Conservation (phyloP, 306 rosid genomes). For the Canavalia gladiata region DNA sequence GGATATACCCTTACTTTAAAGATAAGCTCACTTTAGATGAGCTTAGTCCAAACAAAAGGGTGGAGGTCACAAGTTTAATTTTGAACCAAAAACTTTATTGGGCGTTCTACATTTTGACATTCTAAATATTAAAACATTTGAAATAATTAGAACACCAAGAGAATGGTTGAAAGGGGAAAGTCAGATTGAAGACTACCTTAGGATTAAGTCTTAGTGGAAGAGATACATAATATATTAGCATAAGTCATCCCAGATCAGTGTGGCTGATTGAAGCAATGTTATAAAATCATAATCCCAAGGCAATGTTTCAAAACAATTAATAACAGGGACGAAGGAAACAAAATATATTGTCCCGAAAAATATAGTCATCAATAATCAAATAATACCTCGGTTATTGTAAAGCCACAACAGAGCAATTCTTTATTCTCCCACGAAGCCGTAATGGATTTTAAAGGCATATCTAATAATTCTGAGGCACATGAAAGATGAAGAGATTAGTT, state of each 20-base stretch:
- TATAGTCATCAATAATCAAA: slow-evolving; percentile 23
- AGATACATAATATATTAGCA: background rate
- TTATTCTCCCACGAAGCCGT: slow-evolving; percentile 88
- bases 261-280: background rate
- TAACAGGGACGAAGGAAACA: background rate
- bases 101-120: slow-evolving; percentile 1
- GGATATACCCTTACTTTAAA: background rate
- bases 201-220: slow-evolving; percentile 13
- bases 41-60: background rate
- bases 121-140: background rate
- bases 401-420: slow-evolving; percentile 66
- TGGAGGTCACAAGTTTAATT: background rate
- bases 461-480: slow-evolving; percentile 73
- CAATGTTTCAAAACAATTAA: slow-evolving; percentile 18
- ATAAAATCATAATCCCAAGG: slow-evolving; percentile 24
- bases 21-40: background rate
- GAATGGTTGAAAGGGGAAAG: background rate
- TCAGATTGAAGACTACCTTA: background rate
- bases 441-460: slow-evolving; percentile 86
- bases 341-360: slow-evolving; percentile 6
- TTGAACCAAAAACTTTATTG: background rate
- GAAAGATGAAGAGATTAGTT: slow-evolving; percentile 38
- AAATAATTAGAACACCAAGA: background rate
- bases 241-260: background rate
- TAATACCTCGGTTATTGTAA: slow-evolving; percentile 78